A percentile compares a stretch with the other conserved stretches of the same genome.
These are phyloP conservation scores for Fraxinus americana DNA, from an alignment of 257 asterid genomes.

Conservation along the genomic window DNA sequence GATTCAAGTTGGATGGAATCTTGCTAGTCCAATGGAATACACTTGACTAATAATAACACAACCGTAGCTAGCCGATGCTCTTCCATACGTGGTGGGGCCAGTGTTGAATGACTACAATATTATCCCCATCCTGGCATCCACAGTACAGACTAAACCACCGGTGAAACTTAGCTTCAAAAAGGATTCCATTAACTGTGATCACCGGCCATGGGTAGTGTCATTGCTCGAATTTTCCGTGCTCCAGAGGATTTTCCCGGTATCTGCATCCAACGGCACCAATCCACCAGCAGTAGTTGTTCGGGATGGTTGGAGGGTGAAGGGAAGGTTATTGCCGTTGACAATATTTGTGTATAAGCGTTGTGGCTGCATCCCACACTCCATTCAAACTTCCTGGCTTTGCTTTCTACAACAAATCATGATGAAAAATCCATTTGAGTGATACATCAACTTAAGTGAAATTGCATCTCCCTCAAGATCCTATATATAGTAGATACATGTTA, in stretches of 20 bases:
- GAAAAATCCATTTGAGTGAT: too few species aligned
- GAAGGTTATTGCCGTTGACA: slow-evolving; percentile 29
- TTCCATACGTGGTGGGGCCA: slow-evolving; percentile 71
- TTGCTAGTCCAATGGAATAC: slow-evolving; percentile 51
- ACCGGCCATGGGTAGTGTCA: slow-evolving; percentile 57
- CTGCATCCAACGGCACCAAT: slow-evolving; percentile 78
- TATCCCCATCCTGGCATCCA: slow-evolving; percentile 64
- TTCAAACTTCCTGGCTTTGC: too few species aligned
- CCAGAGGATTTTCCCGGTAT: slow-evolving; percentile 65
- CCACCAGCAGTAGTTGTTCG: slow-evolving; percentile 61
- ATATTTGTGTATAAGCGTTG: slow-evolving; percentile 65
- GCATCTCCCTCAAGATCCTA: too few species aligned
- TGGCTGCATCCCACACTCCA: slow-evolving; percentile 63
- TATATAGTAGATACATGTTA: too few species aligned
- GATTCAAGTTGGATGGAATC: slow-evolving; percentile 72
- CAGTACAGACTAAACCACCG: slow-evolving; percentile 66
- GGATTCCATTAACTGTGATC: slow-evolving; percentile 53
- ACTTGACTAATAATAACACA: slow-evolving; percentile 73
- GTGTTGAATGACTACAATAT: slow-evolving; percentile 58
- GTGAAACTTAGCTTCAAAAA: slow-evolving; percentile 60
- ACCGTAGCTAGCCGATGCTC: slow-evolving; percentile 69
- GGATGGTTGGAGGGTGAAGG: slow-evolving; percentile 59
- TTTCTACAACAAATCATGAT: too few species aligned
- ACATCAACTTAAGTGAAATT: not conserved
- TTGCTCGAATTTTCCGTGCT: slow-evolving; percentile 73